Conservation (phyloP, 768 basidiomycete species). For the Rhizopogon rudus region DNA sequence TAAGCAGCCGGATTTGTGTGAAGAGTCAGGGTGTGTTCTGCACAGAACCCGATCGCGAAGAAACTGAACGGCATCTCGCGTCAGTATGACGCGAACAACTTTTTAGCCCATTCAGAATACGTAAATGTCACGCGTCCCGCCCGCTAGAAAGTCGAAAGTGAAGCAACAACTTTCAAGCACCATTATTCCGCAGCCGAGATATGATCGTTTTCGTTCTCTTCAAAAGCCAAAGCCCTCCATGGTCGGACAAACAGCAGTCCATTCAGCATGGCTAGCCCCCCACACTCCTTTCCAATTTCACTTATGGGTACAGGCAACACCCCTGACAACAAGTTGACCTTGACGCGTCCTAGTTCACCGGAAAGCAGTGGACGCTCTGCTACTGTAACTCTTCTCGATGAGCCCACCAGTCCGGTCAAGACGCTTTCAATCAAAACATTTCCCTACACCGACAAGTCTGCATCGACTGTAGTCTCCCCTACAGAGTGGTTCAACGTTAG, state of each 20-base stretch:
- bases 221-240: background rate
- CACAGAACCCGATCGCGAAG: background rate
- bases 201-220: background rate
- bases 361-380: background rate
- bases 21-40: background rate
- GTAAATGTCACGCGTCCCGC: background rate
- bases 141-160: background rate
- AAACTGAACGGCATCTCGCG: background rate
- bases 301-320: background rate
- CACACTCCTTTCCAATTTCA: background rate
- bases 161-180: background rate
- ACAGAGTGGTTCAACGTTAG: constrained; percentile 10
- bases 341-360: background rate
- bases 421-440: background rate
- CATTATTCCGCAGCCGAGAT: background rate
- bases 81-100: background rate
- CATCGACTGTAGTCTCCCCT: constrained; percentile 1
- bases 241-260: background rate
- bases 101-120: background rate
- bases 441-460: constrained; percentile 9
- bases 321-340: background rate
- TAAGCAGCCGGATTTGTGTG: background rate
- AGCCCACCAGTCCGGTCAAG: background rate
- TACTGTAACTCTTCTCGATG: background rate
- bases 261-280: background rate